Evolutionary conservation across 306 rosid species (phyloP).

Genomic region (Psophocarpus tetragonolobus): DNA sequence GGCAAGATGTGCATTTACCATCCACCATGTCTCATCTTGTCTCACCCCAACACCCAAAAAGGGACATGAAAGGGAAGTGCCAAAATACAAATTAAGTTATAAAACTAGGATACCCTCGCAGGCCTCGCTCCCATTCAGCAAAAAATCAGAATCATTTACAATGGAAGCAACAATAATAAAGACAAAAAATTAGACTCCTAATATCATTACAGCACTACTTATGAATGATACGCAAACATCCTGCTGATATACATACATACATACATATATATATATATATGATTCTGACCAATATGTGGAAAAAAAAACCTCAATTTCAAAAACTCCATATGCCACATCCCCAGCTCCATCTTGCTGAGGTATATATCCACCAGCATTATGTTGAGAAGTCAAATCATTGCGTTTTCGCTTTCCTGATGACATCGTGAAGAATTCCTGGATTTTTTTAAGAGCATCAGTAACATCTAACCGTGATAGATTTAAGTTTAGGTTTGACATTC

Average conservation of each 20-base stretch:
- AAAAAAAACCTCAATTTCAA: conserved; percentile 77
- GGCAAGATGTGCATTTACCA: conserved; percentile 6
- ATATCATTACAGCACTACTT: conserved; percentile 18
- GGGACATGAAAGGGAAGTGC: background rate
- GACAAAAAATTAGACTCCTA: background rate
- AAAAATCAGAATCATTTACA: conserved; percentile 6
- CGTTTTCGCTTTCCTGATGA: conserved; percentile 89
- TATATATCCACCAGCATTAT: conserved; percentile 73
- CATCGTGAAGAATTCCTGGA: conserved; percentile 78
- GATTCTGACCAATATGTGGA: background rate
- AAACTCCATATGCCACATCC: conserved; percentile 55
- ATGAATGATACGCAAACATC: background rate
- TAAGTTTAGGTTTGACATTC: conserved; percentile 21
- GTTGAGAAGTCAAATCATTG: conserved; percentile 76
- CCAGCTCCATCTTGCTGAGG: conserved; percentile 99
- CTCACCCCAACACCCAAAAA: conserved; percentile 1
- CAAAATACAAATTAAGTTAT: background rate
- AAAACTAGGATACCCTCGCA: background rate
- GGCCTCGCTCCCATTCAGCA: background rate
- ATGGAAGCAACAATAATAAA: background rate
- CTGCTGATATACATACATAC: too few relatives aligned
- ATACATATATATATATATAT: too few relatives aligned
- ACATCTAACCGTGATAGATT: conserved; percentile 23
- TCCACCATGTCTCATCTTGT: background rate
- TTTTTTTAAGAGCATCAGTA: conserved; percentile 33